A percentile compares a stretch with the other conserved stretches of the same genome.
Conservation (phyloP, 768 basidiomycete species). For the Leucosporidium yakuticum region DNA sequence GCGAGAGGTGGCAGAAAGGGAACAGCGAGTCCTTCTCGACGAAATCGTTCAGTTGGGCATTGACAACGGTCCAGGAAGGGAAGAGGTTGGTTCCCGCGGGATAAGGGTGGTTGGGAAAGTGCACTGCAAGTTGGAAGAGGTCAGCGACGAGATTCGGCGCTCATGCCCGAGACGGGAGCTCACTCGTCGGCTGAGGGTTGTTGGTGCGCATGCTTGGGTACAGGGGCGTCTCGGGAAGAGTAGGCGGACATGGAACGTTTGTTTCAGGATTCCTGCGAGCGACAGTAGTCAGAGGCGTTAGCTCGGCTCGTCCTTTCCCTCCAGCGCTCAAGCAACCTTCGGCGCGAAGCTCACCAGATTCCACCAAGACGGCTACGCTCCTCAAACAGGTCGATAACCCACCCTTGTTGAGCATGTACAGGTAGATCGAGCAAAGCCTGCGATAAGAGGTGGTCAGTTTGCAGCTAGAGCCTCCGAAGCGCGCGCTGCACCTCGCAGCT, state of each 20-base stretch:
- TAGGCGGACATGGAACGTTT: slow-evolving; percentile 43
- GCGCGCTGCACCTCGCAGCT: no score
- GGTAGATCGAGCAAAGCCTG: slow-evolving; percentile 3
- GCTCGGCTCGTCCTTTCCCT: no score
- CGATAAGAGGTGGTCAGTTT: no score
- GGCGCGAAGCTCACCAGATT: slow-evolving; percentile 55
- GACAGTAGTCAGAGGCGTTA: no score
- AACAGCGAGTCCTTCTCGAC: slow-evolving; percentile 47
- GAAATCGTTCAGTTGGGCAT: slow-evolving; percentile 51
- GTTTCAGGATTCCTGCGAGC: slow-evolving; percentile 21
- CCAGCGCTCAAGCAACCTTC: not conserved
- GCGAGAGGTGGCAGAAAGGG: slow-evolving; percentile 48
- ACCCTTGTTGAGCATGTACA: slow-evolving; percentile 52
- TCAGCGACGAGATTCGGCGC: not conserved
- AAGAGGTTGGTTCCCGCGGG: slow-evolving; percentile 53
- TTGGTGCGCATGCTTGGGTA: slow-evolving; percentile 56
- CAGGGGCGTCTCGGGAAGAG: slow-evolving; percentile 53
- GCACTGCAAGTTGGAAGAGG: slow-evolving; percentile 41
- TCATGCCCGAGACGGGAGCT: not conserved
- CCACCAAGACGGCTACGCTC: slow-evolving; percentile 63
- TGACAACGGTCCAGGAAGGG: slow-evolving; percentile 50
- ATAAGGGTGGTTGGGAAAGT: slow-evolving; percentile 55
- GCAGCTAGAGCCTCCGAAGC: no score
- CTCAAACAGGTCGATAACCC: slow-evolving; percentile 63
- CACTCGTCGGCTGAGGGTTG: slow-evolving; percentile 52